These are phyloP conservation scores for Inonotus hispidus DNA, from an alignment of 1,284 basidiomycete genomes.

Conservation along the genomic window DNA sequence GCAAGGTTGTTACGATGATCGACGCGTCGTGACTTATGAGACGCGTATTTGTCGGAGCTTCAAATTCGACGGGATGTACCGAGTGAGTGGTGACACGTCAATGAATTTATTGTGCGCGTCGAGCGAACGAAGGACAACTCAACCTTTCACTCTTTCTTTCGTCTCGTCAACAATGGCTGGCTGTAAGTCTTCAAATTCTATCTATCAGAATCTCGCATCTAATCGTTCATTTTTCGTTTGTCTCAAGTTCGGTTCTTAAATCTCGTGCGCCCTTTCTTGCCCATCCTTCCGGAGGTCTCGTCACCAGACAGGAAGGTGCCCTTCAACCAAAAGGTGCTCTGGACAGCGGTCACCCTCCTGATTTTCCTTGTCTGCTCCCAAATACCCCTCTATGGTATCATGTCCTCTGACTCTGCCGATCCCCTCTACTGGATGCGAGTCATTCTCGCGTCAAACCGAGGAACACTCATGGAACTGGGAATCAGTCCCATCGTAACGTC, in stretches of 20 bases:
- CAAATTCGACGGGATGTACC: background rate
- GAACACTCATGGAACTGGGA: constrained; percentile 98
- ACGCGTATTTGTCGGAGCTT: background rate
- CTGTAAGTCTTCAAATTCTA: constrained; percentile 13
- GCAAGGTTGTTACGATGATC: background rate
- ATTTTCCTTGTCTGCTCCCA: constrained; percentile 98
- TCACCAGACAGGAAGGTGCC: constrained; percentile 95
- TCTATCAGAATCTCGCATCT: background rate
- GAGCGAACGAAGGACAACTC: background rate
- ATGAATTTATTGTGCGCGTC: background rate
- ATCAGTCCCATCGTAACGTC: constrained; percentile 97
- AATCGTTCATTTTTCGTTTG: background rate
- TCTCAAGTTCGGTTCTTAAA: constrained; percentile 85
- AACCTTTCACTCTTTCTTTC: constrained; percentile 3
- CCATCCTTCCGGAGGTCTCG: constrained; percentile 90
- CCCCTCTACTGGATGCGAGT: constrained; percentile 99
- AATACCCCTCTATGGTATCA: constrained; percentile 95
- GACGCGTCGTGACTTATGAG: background rate
- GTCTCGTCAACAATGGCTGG: constrained; percentile 18
- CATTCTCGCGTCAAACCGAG: constrained; percentile 96
- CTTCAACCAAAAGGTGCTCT: constrained; percentile 95
- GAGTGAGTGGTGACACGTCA: background rate
- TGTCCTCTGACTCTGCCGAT: constrained; percentile 96
- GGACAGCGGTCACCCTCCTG: constrained; percentile 95
- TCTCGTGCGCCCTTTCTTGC: constrained; percentile 93